Evolutionary conservation across 306 rosid species (phyloP).

Genomic region (Dryas alaskensis): DNA sequence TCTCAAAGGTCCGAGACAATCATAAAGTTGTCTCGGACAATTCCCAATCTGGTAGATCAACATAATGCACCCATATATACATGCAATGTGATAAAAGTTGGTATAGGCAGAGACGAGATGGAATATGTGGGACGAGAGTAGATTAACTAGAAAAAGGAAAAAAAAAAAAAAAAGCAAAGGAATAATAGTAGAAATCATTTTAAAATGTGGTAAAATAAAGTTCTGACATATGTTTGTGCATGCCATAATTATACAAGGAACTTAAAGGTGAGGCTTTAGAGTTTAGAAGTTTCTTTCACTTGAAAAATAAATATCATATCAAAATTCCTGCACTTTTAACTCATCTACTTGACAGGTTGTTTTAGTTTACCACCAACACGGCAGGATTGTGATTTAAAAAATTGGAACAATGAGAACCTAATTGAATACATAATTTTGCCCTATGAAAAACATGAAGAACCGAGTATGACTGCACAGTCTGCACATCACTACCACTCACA

Average conservation of each 20-base stretch:
- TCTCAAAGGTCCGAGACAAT: no score
- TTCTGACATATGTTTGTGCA: background rate
- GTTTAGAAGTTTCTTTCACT: conserved; percentile 23
- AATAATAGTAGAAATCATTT: background rate
- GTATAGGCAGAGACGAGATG: no score
- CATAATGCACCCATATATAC: no score
- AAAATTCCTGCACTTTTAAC: conserved; percentile 18
- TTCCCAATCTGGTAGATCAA: no score
- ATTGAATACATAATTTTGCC: conserved; percentile 38
- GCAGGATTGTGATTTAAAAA: conserved; percentile 46
- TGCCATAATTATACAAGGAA: background rate
- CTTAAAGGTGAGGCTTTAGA: conserved; percentile 6
- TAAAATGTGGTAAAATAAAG: background rate
- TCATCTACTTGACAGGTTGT: conserved; percentile 30
- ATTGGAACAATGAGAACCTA: conserved; percentile 52
- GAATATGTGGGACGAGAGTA: no score
- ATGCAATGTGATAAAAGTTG: no score
- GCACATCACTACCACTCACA: conserved; percentile 44
- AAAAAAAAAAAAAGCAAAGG: no score
- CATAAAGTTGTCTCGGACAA: no score
- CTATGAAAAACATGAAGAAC: conserved; percentile 40
- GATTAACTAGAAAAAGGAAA: background rate
- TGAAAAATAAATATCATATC: conserved; percentile 4
- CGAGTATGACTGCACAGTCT: conserved; percentile 24
- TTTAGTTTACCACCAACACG: conserved; percentile 35